Conservation (phyloP, 75 land plant genomes). For the Selaginella moellendorffii region DNA sequence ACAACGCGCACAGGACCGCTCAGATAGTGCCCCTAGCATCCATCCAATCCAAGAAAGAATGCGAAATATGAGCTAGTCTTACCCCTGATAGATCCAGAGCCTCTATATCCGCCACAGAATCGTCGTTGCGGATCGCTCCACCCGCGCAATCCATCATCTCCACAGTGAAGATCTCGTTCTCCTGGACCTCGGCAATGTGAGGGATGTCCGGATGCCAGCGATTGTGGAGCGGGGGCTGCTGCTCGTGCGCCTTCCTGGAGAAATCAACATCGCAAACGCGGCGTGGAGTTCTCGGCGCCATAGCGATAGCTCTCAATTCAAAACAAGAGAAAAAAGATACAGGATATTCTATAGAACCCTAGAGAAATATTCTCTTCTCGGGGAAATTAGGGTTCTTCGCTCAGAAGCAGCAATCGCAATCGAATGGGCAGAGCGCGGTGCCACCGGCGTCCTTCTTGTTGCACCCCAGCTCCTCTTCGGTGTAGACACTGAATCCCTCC, state of each 20-base stretch:
- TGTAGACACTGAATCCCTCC: slow-evolving; percentile 57
- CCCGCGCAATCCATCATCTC: slow-evolving; percentile 77
- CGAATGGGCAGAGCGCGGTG: slow-evolving; percentile 77
- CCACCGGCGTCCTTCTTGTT: slow-evolving; percentile 57
- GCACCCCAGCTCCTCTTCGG: slow-evolving; percentile 70
- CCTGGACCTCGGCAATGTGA: slow-evolving; percentile 50
- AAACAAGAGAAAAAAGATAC: no score
- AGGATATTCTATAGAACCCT: no score
- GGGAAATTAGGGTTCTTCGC: no score
- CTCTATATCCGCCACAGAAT: slow-evolving; percentile 60
- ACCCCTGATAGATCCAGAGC: slow-evolving; percentile 44
- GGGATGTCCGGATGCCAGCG: slow-evolving; percentile 80
- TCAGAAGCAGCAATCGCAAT: slow-evolving; percentile 74
- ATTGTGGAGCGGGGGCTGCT: slow-evolving; percentile 45
- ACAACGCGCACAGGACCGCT: slow-evolving; percentile 73
- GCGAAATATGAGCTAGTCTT: not conserved
- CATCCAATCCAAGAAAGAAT: not conserved
- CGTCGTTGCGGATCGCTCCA: slow-evolving; percentile 42
- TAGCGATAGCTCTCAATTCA: no score
- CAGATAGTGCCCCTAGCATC: slow-evolving; percentile 58
- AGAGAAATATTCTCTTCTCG: no score
- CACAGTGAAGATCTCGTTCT: slow-evolving; percentile 60
- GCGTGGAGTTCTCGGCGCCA: slow-evolving; percentile 39
- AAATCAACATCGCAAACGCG: slow-evolving; percentile 37
- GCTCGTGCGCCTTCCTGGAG: slow-evolving; percentile 54